These are phyloP conservation scores for Clathrospora elynae DNA, from an alignment of 2,329 filamentous ascomycete genomes.

Conservation along the genomic window DNA sequence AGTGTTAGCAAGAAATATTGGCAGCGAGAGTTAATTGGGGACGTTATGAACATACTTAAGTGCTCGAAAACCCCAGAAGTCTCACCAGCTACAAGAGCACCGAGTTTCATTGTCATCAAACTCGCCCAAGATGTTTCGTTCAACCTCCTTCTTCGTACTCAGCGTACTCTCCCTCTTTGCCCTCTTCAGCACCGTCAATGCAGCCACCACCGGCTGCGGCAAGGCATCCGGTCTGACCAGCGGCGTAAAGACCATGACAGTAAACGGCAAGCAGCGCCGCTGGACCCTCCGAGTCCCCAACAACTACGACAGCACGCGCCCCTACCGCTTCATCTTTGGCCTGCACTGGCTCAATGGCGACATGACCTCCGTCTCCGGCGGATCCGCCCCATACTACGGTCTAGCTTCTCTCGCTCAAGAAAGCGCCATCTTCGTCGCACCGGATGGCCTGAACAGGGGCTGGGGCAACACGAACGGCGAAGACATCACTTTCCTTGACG, in stretches of 20 bases:
- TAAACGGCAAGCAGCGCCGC: slow-evolving; percentile 23
- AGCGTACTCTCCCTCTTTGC: slow-evolving; percentile 13
- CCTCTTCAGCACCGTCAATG: slow-evolving; percentile 11
- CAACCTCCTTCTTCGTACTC: slow-evolving; percentile 12
- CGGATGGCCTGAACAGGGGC: slow-evolving; percentile 49
- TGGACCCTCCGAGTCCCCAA: slow-evolving; percentile 39
- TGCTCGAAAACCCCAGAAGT: too few species aligned
- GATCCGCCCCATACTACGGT: slow-evolving; percentile 48
- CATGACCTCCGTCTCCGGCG: slow-evolving; percentile 42
- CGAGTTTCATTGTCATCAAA: background rate
- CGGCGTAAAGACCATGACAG: slow-evolving; percentile 26
- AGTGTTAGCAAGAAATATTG: too few species aligned
- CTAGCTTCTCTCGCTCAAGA: slow-evolving; percentile 45
- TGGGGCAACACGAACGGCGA: slow-evolving; percentile 53
- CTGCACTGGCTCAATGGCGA: slow-evolving; percentile 52
- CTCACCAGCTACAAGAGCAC: too few species aligned
- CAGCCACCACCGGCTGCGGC: slow-evolving; percentile 20
- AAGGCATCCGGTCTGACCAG: slow-evolving; percentile 19
- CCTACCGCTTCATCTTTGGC: slow-evolving; percentile 52
- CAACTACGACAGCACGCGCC: slow-evolving; percentile 49
- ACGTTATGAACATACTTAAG: too few species aligned
- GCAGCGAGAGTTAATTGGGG: too few species aligned
- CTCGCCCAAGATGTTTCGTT: slow-evolving; percentile 12
- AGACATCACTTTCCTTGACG: slow-evolving; percentile 51
- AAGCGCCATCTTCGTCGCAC: slow-evolving; percentile 53